These are phyloP conservation scores for Lactarius sanguifluus DNA, from an alignment of 768 basidiomycete genomes.

Conservation along the genomic window DNA sequence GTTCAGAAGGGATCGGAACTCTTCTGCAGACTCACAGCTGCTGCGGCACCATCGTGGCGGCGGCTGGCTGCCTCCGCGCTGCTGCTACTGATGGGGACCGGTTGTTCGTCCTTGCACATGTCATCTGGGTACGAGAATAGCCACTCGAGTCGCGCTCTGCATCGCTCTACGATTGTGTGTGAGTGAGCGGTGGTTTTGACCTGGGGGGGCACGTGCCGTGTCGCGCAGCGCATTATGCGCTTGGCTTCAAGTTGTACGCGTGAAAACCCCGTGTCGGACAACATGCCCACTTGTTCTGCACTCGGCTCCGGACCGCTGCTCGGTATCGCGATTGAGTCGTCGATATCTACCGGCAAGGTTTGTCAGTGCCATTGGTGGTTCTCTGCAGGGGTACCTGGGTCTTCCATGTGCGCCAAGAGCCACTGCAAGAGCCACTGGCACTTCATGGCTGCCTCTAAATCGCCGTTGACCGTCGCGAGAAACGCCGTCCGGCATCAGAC, in stretches of 20 bases:
- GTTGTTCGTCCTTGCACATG: slow-evolving; percentile 31
- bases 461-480: slow-evolving; percentile 77
- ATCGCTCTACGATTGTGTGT: too few species aligned
- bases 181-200: background rate
- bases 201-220: slow-evolving; percentile 54
- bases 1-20: too few species aligned
- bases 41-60: too few species aligned
- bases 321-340: slow-evolving; percentile 60
- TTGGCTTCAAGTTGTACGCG: too few species aligned
- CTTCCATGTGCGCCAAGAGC: slow-evolving; percentile 94
- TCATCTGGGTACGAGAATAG: too few species aligned
- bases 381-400: slow-evolving; percentile 56
- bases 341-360: slow-evolving; percentile 63
- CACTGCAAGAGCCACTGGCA: too few species aligned
- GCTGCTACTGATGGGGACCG: background rate
- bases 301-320: slow-evolving; percentile 54
- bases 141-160: too few species aligned
- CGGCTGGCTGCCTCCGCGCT: too few species aligned
- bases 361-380: too few species aligned
- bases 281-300: slow-evolving; percentile 62
- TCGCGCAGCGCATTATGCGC: slow-evolving; percentile 84
- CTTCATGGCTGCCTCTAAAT: slow-evolving; percentile 84
- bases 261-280: slow-evolving; percentile 37
- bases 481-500: slow-evolving; percentile 88
- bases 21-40: too few species aligned